Percentiles rank a stretch among this genome's conserved stretches.
phyloP scores from a whole-genome alignment of 2,329 filamentous ascomycete genomes.

The Pezicula carpinea region DNA sequence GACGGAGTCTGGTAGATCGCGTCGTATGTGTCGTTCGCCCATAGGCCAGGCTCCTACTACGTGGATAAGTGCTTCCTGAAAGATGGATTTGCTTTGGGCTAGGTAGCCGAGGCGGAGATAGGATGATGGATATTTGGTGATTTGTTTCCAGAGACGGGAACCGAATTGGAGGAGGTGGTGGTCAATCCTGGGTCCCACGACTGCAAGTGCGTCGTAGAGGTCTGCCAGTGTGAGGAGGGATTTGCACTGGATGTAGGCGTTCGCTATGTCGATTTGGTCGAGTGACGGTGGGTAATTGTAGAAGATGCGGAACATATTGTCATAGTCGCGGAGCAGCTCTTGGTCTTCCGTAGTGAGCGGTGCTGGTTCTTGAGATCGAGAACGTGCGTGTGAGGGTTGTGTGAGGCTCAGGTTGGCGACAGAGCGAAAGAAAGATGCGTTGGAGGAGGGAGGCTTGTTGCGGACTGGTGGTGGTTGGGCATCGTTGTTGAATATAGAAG shows the following conservation, averaged over 20 bases:
- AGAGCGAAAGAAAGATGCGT: constrained; percentile 76
- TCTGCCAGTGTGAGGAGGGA: constrained; percentile 84
- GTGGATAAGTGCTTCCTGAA: constrained; percentile 84
- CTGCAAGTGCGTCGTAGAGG: constrained; percentile 84
- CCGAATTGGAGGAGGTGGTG: constrained; percentile 93
- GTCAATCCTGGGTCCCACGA: constrained; percentile 85
- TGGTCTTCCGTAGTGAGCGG: constrained; percentile 55
- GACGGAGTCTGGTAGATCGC: constrained; percentile 66
- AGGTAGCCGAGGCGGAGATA: constrained; percentile 89
- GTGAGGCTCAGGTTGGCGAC: constrained; percentile 70
- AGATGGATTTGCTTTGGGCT: constrained; percentile 76
- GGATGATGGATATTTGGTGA: constrained; percentile 90
- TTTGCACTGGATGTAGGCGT: constrained; percentile 92
- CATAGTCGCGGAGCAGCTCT: constrained; percentile 84
- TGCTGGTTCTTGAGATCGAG: constrained; percentile 35
- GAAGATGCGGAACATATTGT: constrained; percentile 92
- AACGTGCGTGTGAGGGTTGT: constrained; percentile 40
- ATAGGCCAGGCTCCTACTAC: constrained; percentile 92
- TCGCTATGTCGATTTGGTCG: constrained; percentile 82
- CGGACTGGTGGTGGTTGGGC: constrained; percentile 47
- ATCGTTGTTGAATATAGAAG: constrained; percentile 50
- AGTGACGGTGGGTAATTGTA: constrained; percentile 86
- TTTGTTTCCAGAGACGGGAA: constrained; percentile 88
- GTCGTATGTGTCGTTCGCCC: constrained; percentile 70
- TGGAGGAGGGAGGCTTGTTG: constrained; percentile 57